Percentiles rank a stretch among this genome's conserved stretches.
Evolutionary conservation across 805 yeast species (phyloP).

Genomic region (Ogataea nitratoaversa): DNA sequence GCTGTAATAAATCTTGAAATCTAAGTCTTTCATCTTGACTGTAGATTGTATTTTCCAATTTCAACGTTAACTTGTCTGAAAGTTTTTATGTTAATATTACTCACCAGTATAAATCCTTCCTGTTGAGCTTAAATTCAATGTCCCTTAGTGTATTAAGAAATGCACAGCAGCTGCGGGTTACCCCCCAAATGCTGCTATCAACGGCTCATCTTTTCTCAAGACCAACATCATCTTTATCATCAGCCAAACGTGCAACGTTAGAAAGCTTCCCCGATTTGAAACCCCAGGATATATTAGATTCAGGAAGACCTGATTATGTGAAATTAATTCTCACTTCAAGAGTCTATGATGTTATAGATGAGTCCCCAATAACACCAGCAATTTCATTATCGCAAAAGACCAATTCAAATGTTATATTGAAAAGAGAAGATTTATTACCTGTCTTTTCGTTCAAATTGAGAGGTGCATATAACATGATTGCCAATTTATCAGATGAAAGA

Average conservation of each 20-base stretch:
- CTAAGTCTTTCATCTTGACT: too few species aligned
- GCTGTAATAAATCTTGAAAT: too few species aligned
- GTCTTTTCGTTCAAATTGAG: slow-evolving; percentile 94
- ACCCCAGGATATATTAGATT: slow-evolving; percentile 47
- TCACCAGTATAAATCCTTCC: too few species aligned
- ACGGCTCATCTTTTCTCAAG: too few species aligned
- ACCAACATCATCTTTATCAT: slow-evolving; percentile 2
- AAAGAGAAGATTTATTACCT: slow-evolving; percentile 90
- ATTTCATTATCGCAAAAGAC: slow-evolving; percentile 66
- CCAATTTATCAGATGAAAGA: slow-evolving; percentile 67
- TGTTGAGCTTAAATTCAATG: too few species aligned
- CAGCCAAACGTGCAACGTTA: slow-evolving; percentile 7
- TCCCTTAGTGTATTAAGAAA: too few species aligned
- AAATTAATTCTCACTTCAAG: slow-evolving; percentile 86
- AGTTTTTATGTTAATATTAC: too few species aligned
- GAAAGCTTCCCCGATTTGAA: slow-evolving; percentile 43
- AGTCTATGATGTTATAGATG: slow-evolving; percentile 92
- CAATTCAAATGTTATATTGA: slow-evolving; percentile 73
- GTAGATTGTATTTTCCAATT: too few species aligned
- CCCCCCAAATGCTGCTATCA: too few species aligned
- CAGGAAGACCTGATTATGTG: slow-evolving; percentile 87
- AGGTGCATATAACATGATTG: slow-evolving; percentile 97
- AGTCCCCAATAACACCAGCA: slow-evolving; percentile 80
- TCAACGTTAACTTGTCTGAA: too few species aligned
- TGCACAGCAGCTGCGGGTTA: too few species aligned